phyloP scores from a whole-genome alignment of 192 early-diverging fungal species.

The Rhizoclosmatium globosum region DNA sequence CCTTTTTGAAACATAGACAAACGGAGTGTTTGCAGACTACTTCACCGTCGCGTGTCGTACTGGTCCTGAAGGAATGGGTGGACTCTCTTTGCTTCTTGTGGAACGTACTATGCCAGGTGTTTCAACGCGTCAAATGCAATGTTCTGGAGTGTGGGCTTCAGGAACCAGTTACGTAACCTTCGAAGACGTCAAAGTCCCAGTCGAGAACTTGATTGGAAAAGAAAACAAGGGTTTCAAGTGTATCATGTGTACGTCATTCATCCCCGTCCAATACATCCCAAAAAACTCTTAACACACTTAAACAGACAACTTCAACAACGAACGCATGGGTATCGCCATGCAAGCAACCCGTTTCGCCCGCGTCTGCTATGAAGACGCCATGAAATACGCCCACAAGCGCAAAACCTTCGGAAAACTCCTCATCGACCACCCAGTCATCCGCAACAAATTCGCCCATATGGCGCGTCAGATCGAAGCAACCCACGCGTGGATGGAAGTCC shows the following conservation, averaged over 20 bases:
- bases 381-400: conserved; percentile 86
- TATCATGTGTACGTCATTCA: conserved; percentile 47
- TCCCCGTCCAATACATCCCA: too few relatives aligned
- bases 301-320: conserved; percentile 44
- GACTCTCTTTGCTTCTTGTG: conserved; percentile 78
- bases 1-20: conserved; percentile 46
- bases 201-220: conserved; percentile 83
- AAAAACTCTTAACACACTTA: too few relatives aligned
- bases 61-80: conserved; percentile 79
- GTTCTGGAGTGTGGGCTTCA: conserved; percentile 83
- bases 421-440: conserved; percentile 83
- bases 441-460: conserved; percentile 76
- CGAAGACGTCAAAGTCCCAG: conserved; percentile 84
- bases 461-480: conserved; percentile 84
- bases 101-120: conserved; percentile 79
- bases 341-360: conserved; percentile 87
- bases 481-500: conserved; percentile 82
- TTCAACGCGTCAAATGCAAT: conserved; percentile 82
- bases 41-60: conserved; percentile 86
- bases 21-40: conserved; percentile 85
- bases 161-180: conserved; percentile 73
- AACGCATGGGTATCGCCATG: conserved; percentile 76
- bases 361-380: conserved; percentile 83
- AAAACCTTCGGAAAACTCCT: conserved; percentile 88
- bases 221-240: conserved; percentile 87